Evolutionary conservation across 352 stramenopile species (phyloP).

Genomic region (Aphanomyces euteiches): DNA sequence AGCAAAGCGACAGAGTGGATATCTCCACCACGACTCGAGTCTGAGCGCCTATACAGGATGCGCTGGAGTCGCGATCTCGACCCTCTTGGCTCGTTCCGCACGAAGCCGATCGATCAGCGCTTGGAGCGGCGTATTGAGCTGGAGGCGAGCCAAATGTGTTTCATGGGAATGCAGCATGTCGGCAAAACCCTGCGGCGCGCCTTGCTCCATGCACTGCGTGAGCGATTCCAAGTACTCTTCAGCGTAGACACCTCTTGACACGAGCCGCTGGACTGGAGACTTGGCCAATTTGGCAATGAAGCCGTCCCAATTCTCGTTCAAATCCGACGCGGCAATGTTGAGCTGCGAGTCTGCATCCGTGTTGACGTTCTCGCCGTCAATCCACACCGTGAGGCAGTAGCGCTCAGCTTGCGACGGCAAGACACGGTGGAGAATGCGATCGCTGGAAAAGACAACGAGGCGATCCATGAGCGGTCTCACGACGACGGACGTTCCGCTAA

Average conservation of each 20-base stretch:
- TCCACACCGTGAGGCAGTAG: slow-evolving; percentile 66
- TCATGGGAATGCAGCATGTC: slow-evolving; percentile 66
- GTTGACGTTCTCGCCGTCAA: slow-evolving; percentile 55
- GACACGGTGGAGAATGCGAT: slow-evolving; percentile 70
- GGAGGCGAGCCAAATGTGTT: slow-evolving; percentile 51
- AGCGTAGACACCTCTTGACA: slow-evolving; percentile 71
- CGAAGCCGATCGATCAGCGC: slow-evolving; percentile 51
- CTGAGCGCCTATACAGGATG: too few species aligned
- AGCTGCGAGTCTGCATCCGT: slow-evolving; percentile 55
- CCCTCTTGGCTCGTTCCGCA: not conserved
- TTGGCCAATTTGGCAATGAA: slow-evolving; percentile 57
- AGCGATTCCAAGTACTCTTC: slow-evolving; percentile 70
- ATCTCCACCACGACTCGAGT: too few species aligned
- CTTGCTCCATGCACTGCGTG: slow-evolving; percentile 62
- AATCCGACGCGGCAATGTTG: slow-evolving; percentile 53
- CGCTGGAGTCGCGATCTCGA: too few species aligned
- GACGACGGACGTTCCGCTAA: slow-evolving; percentile 43
- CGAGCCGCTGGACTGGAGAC: slow-evolving; percentile 62
- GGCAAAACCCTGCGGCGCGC: slow-evolving; percentile 44
- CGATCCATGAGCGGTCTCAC: slow-evolving; percentile 71
- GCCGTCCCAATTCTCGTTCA: slow-evolving; percentile 53
- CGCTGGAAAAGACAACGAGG: slow-evolving; percentile 63
- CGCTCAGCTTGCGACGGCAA: slow-evolving; percentile 49
- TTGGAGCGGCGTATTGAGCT: slow-evolving; percentile 46
- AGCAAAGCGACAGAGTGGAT: too few species aligned